These are phyloP conservation scores for Beauveria medogensis DNA, from an alignment of 2,329 filamentous ascomycete species.

Conservation along the genomic window DNA sequence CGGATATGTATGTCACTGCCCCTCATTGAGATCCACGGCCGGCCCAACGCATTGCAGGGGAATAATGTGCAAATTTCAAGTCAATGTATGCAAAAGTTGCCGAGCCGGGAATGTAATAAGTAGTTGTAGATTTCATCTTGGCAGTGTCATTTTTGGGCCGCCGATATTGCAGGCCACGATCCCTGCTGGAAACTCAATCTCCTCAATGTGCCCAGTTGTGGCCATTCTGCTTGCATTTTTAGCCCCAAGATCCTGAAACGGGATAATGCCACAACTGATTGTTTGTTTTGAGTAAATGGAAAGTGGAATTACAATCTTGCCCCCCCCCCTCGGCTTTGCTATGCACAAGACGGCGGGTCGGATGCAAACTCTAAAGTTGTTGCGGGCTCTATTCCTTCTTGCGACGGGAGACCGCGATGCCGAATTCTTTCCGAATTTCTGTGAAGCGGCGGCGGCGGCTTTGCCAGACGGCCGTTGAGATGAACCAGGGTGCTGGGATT, in stretches of 20 bases:
- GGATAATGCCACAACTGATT: not conserved
- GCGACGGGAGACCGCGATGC: not conserved
- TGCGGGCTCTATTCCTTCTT: not conserved
- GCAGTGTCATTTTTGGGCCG: not conserved
- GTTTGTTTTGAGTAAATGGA: not conserved
- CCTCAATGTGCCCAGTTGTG: not conserved
- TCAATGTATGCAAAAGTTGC: not conserved
- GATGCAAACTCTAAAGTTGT: not conserved
- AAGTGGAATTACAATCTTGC: too few relatives aligned
- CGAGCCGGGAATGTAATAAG: not conserved
- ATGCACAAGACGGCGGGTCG: not conserved
- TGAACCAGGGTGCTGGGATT: slow-evolving; percentile 1
- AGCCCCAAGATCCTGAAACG: not conserved
- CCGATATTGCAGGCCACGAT: not conserved
- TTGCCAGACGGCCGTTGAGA: not conserved
- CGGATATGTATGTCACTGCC: not conserved
- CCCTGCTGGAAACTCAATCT: not conserved
- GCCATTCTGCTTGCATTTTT: too few relatives aligned
- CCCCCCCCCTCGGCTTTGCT: not conserved
- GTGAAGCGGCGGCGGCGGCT: not conserved
- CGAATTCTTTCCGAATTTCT: not conserved
- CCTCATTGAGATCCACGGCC: not conserved
- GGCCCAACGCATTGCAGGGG: not conserved
- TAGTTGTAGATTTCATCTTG: not conserved
- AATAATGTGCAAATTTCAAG: too few relatives aligned